Conservation (phyloP, 805 yeast species). For the Candida odintsovae region DNA sequence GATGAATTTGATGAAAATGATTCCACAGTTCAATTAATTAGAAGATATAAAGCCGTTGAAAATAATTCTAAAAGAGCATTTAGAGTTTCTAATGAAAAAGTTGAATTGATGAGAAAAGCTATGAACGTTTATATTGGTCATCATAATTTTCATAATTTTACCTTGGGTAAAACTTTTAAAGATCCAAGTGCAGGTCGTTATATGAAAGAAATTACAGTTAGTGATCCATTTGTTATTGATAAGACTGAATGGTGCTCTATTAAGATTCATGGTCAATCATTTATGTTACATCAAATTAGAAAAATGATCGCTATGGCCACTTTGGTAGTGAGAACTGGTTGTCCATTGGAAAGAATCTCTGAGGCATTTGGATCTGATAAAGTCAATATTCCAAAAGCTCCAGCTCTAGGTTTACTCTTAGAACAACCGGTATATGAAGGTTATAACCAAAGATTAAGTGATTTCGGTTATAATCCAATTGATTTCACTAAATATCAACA, state of each 20-base stretch:
- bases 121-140: conserved; percentile 75
- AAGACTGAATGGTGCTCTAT: conserved; percentile 95
- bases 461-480: conserved; percentile 72
- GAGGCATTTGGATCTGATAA: conserved; percentile 72
- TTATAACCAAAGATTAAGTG: conserved; percentile 64
- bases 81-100: conserved; percentile 57
- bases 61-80: conserved; percentile 61
- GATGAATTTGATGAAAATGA: conserved; percentile 36
- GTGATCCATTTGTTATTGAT: conserved; percentile 87
- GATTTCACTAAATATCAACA: conserved; percentile 59
- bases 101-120: conserved; percentile 58
- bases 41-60: conserved; percentile 56
- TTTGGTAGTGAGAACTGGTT: conserved; percentile 76
- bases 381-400: conserved; percentile 94
- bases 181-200: conserved; percentile 82
- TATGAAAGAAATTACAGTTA: conserved; percentile 73
- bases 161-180: conserved; percentile 71
- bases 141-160: conserved; percentile 89
- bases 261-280: conserved; percentile 96
- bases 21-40: conserved; percentile 33
- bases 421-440: conserved; percentile 91
- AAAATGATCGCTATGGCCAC: conserved; percentile 97
- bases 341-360: conserved; percentile 68
- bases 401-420: conserved; percentile 84
- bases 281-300: conserved; percentile 96